Percentiles rank a stretch among this genome's conserved stretches.
Evolutionary conservation across 2,329 filamentous ascomycete species (phyloP).

Genomic region (Xylaria sp.): DNA sequence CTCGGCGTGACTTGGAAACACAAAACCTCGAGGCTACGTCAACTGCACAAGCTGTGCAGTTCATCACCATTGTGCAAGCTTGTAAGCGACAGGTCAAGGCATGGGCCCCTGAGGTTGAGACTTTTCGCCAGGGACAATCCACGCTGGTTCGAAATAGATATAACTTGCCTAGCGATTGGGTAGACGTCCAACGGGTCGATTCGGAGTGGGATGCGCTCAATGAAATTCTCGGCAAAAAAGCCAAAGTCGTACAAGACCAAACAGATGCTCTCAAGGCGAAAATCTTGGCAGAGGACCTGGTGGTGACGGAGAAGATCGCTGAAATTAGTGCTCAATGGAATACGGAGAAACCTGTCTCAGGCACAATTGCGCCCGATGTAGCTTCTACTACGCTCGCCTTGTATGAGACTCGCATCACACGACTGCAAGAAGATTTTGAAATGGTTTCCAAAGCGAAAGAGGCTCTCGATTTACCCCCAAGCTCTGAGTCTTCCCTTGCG

Average conservation of each 20-base stretch:
- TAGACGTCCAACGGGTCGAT: slow-evolving; percentile 94
- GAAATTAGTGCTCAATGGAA: slow-evolving; percentile 90
- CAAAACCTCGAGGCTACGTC: slow-evolving; percentile 93
- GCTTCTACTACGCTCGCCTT: slow-evolving; percentile 80
- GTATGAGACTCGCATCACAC: slow-evolving; percentile 85
- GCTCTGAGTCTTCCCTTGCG: slow-evolving; percentile 79
- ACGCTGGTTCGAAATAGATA: slow-evolving; percentile 90
- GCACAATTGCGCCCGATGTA: slow-evolving; percentile 87
- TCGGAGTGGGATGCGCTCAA: slow-evolving; percentile 94
- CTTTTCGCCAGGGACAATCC: slow-evolving; percentile 94
- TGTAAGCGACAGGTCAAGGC: slow-evolving; percentile 92
- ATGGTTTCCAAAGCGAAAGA: slow-evolving; percentile 98
- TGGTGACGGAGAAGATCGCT: slow-evolving; percentile 84
- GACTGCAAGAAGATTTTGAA: slow-evolving; percentile 83
- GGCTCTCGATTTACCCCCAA: slow-evolving; percentile 85
- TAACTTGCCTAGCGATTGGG: slow-evolving; percentile 91
- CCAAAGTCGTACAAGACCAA: slow-evolving; percentile 95
- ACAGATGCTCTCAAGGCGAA: slow-evolving; percentile 94
- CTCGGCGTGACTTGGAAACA: slow-evolving; percentile 85
- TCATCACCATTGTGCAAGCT: slow-evolving; percentile 97
- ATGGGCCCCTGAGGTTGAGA: slow-evolving; percentile 95
- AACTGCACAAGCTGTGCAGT: slow-evolving; percentile 95
- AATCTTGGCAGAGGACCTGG: slow-evolving; percentile 90
- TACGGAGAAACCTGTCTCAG: slow-evolving; percentile 95
- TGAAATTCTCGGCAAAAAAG: slow-evolving; percentile 89